Evolutionary conservation across 1,284 basidiomycete species (phyloP).

Genomic region (Leccinum pachyderme): DNA sequence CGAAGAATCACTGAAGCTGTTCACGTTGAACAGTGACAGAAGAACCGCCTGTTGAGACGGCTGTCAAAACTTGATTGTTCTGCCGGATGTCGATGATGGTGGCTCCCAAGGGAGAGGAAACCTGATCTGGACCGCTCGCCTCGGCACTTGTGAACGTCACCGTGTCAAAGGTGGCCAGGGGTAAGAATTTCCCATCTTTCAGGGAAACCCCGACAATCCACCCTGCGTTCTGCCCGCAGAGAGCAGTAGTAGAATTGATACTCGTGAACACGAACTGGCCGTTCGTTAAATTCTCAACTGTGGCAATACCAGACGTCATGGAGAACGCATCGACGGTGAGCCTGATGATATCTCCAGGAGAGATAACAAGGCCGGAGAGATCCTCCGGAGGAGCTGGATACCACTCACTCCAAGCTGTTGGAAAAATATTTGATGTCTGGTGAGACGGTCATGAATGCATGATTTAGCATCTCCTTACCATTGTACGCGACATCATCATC

Average conservation of each 20-base stretch:
- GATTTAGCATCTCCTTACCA: not conserved
- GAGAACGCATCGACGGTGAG: not conserved
- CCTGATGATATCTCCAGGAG: slow-evolving; percentile 5
- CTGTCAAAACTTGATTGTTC: slow-evolving; percentile 5
- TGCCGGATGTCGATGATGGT: slow-evolving; percentile 2
- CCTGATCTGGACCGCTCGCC: slow-evolving; percentile 1
- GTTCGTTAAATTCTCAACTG: slow-evolving; percentile 7
- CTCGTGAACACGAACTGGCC: not conserved
- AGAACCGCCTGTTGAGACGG: not conserved
- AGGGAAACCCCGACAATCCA: slow-evolving; percentile 10
- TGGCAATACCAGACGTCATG: slow-evolving; percentile 1
- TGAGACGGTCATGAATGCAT: not conserved
- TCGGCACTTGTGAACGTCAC: not conserved
- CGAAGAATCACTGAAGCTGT: not conserved
- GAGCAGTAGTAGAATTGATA: not conserved
- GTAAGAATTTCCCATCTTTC: not conserved
- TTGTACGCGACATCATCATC: not conserved
- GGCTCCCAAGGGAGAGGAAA: not conserved
- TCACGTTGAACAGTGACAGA: slow-evolving; percentile 1
- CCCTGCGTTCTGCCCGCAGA: slow-evolving; percentile 6
- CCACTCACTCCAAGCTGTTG: slow-evolving; percentile 5
- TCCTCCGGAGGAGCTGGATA: not conserved
- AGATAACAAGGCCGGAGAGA: slow-evolving; percentile 1
- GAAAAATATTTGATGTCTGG: not conserved
- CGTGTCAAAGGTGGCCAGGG: slow-evolving; percentile 1